Evolutionary conservation across 192 early-diverging fungal species (phyloP).

Genomic region (Podila epigama): DNA sequence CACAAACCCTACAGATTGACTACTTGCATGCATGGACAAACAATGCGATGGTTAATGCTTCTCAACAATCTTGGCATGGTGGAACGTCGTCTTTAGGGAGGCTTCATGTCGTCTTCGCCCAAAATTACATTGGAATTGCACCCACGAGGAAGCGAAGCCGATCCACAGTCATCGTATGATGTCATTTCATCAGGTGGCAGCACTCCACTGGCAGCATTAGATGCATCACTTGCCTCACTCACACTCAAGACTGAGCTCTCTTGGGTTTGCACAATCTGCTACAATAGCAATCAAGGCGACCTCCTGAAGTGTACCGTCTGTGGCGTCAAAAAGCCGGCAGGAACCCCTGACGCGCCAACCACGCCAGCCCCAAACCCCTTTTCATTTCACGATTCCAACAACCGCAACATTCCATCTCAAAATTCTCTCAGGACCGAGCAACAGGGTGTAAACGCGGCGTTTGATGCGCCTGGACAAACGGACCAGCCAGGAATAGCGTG

Average conservation of each 20-base stretch:
- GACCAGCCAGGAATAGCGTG: conserved; percentile 58
- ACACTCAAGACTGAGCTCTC: conserved; percentile 16
- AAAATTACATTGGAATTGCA: conserved; percentile 68
- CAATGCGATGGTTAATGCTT: background rate
- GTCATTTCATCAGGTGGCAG: conserved; percentile 3
- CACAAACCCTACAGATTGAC: background rate
- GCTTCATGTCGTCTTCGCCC: conserved; percentile 66
- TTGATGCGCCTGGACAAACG: background rate
- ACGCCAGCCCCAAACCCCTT: conserved; percentile 18
- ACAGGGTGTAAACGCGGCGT: background rate
- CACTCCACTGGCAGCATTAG: conserved; percentile 6
- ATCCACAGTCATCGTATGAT: conserved; percentile 6
- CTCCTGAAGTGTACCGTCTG: conserved; percentile 62
- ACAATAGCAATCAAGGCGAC: conserved; percentile 49
- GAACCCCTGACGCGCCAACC: background rate
- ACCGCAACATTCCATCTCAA: background rate
- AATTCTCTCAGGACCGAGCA: background rate
- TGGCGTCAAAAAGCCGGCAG: conserved; percentile 55
- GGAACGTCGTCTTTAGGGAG: conserved; percentile 37
- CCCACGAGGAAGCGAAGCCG: conserved; percentile 17
- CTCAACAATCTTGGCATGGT: background rate
- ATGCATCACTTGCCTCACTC: conserved; percentile 11
- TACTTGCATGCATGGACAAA: background rate
- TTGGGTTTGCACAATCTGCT: conserved; percentile 68
- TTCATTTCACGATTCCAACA: conserved; percentile 11